Evolutionary conservation across 1,139 yeast genomes (phyloP), one percentile per base, ranked within the genome.

Genomic region (Taphrina wiesneri): DNA sequence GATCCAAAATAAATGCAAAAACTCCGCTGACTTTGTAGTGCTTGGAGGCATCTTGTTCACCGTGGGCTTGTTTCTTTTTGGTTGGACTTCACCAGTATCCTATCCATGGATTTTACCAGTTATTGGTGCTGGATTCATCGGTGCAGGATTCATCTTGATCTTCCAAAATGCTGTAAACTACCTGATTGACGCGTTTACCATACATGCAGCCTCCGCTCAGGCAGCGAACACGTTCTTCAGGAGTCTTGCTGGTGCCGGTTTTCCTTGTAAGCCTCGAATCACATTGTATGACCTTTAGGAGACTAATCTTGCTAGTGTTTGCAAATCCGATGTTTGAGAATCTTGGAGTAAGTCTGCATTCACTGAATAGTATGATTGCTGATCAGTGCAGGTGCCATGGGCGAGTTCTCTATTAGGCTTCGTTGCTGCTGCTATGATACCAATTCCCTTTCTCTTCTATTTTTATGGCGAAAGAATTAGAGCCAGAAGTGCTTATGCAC

Each of bases 341-440:
- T 54, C 76, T 88, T 72, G 88, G 80, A 36, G 82, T 87, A 45
- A 6, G 23, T 9, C 26, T 21, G 49, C 23, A 45, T 26, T 5
- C 17, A 41, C 6, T 7, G 6, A 5, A 19, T 6, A 41, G 6
- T n/a, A n/a, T 41, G 6, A n/a, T 6, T 41, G 21, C 21, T 41
- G 46, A 41, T 41, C 17, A 9, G 5, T 19, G 6, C 19, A 45
- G 49, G 49, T 47, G 11, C 53, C 53, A 26, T 90, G 91, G 89
- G 96, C 96, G 9, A 85, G 88, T 64, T 79, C 89, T 34, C 78
- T 90, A 68, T 76, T 90, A 64, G 95, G 93, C 6, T 79, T 86
- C 71, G 80, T 90, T 70, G 85, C 88, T 0, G 63, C 59, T 4
- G 63, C 63, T 1, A 46, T 63, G 63, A 59, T 63, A n/a, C 67